Evolutionary conservation across 129 eudicot species (phyloP).

Genomic region (Tanacetum coccineum): DNA sequence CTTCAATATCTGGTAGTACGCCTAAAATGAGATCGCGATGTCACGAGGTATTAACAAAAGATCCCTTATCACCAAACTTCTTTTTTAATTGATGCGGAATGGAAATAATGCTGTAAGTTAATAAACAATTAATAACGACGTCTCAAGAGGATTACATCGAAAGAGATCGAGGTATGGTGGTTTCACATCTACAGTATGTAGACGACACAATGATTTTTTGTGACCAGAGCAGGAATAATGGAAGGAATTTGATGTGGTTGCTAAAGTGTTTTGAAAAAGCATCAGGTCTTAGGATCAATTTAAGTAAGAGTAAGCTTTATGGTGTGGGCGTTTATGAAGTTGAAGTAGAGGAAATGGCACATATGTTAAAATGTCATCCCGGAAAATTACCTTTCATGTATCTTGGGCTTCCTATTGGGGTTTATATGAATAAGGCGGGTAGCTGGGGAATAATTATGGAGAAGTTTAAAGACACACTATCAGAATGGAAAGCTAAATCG

Average conservation of each 20-base stretch:
- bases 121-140: neutral
- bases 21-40: neutral
- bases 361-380: neutral
- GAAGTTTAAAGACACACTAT: too few species aligned
- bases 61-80: neutral
- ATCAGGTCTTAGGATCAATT: neutral
- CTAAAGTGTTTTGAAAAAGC: neutral
- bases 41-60: neutral
- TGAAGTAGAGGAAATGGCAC: neutral
- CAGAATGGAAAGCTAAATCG: too few species aligned
- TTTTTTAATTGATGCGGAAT: neutral
- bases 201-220: neutral
- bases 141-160: neutral
- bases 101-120: neutral
- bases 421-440: neutral
- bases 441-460: neutral
- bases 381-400: neutral
- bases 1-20: neutral
- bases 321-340: neutral
- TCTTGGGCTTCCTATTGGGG: neutral
- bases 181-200: neutral
- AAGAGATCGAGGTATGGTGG: neutral
- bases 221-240: neutral
- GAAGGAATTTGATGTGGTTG: neutral
- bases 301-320: neutral